Evolutionary conservation across 164 flowering plant species (phyloP), one percentile per base, ranked within the genome.

Genomic region (Tetracentron sinense): DNA sequence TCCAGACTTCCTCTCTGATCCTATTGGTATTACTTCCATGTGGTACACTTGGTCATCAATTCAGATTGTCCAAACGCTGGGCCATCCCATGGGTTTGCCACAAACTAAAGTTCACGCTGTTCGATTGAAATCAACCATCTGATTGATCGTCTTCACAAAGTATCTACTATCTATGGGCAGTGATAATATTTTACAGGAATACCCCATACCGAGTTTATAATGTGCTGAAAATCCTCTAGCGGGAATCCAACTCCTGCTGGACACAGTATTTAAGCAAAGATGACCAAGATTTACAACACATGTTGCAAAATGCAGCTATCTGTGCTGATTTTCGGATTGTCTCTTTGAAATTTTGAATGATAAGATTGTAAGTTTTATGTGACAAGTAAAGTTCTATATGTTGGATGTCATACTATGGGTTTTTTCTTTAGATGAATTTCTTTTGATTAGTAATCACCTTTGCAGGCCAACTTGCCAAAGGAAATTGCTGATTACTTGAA

Each of bases 401-500:
- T 38, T 38, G 44, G 44, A 38, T 38, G 11, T 10, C 4, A 38
- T 38, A 38, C 44, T 1, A 1, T 38, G 4, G 1, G 5, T 4
- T 7, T 48, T 17, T 1, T 0, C 22, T 7, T 7, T 27, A 8
- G 33, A 62, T 16, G 10, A 23, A 48, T 47, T 6, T 30, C 42
- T 65, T 29, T 33, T 62, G 27, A 15, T 29, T 8, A 35, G 22
- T 4, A 46, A 60, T 60, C 12, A 54, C 47, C 54, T 77, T 21
- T 77, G 42, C 79, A 94, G 97, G 97, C 97, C 68, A 95, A 95
- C 75, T 73, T 90, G 82, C 99, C 99, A 7, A 90, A 92, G 79
- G 99, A 95, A 79, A 95, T 95, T 65, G 75, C 97, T 67, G 99
- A 95, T 78, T 90, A 92, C 79, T 80, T 95, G 69, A 92, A 87